Evolutionary conservation across 75 land plant genomes (phyloP).

Genomic region (Pseudotsuga menziesii): DNA sequence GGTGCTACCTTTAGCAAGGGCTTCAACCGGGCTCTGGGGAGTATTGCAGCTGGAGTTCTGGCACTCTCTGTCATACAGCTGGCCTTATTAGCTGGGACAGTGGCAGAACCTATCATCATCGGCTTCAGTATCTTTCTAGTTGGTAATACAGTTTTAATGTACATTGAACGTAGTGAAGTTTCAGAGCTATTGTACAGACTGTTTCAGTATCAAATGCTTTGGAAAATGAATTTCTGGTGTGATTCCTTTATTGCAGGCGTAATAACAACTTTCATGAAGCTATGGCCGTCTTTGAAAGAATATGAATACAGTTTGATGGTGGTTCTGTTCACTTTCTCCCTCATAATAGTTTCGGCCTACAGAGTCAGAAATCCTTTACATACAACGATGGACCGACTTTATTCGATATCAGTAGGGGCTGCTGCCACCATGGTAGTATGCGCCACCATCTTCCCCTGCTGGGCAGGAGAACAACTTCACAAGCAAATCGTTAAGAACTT

Average conservation of each 20-base stretch:
- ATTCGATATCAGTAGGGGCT: conserved; percentile 58
- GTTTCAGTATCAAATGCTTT: too few relatives aligned
- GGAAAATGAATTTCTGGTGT: too few relatives aligned
- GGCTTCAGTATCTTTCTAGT: conserved; percentile 58
- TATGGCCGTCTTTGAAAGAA: conserved; percentile 39
- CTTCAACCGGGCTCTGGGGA: conserved; percentile 65
- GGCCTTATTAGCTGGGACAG: conserved; percentile 21
- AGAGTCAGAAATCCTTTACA: conserved; percentile 37
- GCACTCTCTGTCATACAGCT: conserved; percentile 37
- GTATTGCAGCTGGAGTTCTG: conserved; percentile 48
- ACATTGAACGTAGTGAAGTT: too few relatives aligned
- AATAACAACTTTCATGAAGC: conserved; percentile 46
- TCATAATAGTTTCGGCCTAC: conserved; percentile 56
- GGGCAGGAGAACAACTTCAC: conserved; percentile 70
- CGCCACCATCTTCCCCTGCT: conserved; percentile 43
- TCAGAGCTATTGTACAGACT: too few relatives aligned
- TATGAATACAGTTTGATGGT: conserved; percentile 67
- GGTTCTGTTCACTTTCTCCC: conserved; percentile 46
- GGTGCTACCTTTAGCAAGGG: conserved; percentile 59
- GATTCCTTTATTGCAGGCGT: conserved; percentile 26
- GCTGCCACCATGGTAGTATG: conserved; percentile 47
- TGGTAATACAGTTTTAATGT: conserved; percentile 15
- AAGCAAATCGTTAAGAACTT: conserved; percentile 38
- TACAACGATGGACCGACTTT: conserved; percentile 43
- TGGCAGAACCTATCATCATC: conserved; percentile 47